A percentile compares a stretch with the other conserved stretches of the same genome.
Conservation (phyloP, 331 rosid species). For the Malus hybrid region DNA sequence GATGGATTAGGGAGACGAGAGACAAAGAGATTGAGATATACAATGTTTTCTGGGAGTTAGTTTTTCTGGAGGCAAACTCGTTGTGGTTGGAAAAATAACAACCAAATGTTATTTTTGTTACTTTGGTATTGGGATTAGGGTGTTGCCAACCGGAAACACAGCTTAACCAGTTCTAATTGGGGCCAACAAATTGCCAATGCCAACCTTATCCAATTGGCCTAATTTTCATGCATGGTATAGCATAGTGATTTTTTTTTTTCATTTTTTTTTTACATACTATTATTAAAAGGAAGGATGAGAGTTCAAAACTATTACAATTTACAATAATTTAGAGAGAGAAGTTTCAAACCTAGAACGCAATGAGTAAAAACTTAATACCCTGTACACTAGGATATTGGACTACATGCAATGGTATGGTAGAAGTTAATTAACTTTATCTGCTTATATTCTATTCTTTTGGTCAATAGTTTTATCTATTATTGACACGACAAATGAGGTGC, state of each 20-base stretch:
- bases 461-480: neutral
- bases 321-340: too few species aligned
- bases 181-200: neutral
- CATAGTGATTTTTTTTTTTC: neutral
- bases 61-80: neutral
- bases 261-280: too few species aligned
- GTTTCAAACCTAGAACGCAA: too few species aligned
- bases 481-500: neutral
- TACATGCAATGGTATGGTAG: too few species aligned
- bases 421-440: neutral
- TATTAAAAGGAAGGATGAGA: too few species aligned
- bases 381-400: too few species aligned
- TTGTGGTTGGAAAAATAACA: constrained; percentile 3
- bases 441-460: neutral
- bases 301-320: too few species aligned
- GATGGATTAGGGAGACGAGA: neutral
- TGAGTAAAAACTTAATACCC: too few species aligned
- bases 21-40: neutral
- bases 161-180: constrained; percentile 32
- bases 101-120: constrained; percentile 16
- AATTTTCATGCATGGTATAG: neutral
- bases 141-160: constrained; percentile 22
- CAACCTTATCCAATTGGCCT: neutral
- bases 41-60: neutral
- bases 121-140: constrained; percentile 7